These are phyloP conservation scores for Exserohilum turcica DNA, from an alignment of 2,329 filamentous ascomycete genomes.

Conservation along the genomic window DNA sequence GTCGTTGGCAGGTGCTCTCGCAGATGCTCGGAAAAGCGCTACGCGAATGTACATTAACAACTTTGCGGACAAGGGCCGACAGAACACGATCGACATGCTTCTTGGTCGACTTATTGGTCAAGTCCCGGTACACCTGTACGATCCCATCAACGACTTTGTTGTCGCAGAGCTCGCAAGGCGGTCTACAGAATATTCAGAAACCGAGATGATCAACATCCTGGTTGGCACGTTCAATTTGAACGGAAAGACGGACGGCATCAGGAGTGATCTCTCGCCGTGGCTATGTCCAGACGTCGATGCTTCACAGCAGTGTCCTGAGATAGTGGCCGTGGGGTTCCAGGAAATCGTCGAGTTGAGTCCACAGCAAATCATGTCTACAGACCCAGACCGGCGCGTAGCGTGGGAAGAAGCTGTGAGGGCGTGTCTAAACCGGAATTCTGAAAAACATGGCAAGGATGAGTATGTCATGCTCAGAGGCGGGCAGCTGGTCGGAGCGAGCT, in stretches of 20 bases:
- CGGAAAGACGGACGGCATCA: slow-evolving; percentile 77
- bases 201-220: slow-evolving; percentile 75
- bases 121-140: slow-evolving; percentile 80
- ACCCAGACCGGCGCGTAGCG: slow-evolving; percentile 79
- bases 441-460: slow-evolving; percentile 68
- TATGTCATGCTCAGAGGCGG: slow-evolving; percentile 91
- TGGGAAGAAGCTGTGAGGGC: slow-evolving; percentile 85
- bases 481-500: slow-evolving; percentile 89
- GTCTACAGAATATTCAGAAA: slow-evolving; percentile 74
- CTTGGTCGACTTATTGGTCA: slow-evolving; percentile 86
- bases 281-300: slow-evolving; percentile 70
- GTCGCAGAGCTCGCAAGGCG: slow-evolving; percentile 72
- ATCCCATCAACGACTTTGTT: slow-evolving; percentile 93
- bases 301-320: slow-evolving; percentile 72
- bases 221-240: slow-evolving; percentile 96
- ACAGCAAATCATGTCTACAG: slow-evolving; percentile 98
- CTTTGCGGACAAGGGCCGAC: slow-evolving; percentile 88
- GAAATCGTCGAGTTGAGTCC: slow-evolving; percentile 98
- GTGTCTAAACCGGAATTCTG: slow-evolving; percentile 75
- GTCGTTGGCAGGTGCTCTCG: slow-evolving; percentile 88
- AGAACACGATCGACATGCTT: slow-evolving; percentile 93
- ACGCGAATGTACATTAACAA: slow-evolving; percentile 97
- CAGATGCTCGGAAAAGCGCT: slow-evolving; percentile 94
- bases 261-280: slow-evolving; percentile 84
- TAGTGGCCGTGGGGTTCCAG: slow-evolving; percentile 91